These are phyloP conservation scores for Saccharomyces uvarum DNA, from an alignment of 1,139 yeast genomes.

Conservation along the genomic window DNA sequence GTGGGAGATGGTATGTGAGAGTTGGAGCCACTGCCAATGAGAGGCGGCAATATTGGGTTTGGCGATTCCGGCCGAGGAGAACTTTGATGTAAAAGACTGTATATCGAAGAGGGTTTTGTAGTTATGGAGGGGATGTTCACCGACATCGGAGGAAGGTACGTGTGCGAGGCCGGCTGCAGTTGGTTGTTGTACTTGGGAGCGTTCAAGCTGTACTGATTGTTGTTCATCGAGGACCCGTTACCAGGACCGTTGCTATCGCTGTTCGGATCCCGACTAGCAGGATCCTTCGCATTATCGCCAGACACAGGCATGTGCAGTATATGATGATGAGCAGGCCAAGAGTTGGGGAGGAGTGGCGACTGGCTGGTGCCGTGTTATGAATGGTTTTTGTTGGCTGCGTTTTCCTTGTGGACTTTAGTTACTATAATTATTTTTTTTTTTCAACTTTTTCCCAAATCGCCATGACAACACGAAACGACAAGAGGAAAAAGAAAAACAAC, in stretches of 20 bases:
- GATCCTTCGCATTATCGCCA: neutral
- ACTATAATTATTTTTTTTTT: neutral
- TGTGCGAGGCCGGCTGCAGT: neutral
- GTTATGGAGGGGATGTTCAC: neutral
- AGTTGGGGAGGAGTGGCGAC: neutral
- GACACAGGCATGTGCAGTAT: neutral
- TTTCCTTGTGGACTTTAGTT: neutral
- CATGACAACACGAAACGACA: conserved; percentile 1
- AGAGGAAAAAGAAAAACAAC: neutral
- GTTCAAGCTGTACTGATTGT: neutral
- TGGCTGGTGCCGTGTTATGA: neutral
- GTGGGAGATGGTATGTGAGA: neutral
- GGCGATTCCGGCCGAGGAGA: neutral
- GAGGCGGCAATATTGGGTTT: neutral
- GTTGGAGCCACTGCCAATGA: neutral
- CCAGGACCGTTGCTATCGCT: neutral
- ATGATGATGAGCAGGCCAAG: neutral
- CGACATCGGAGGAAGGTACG: neutral
- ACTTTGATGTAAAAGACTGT: neutral
- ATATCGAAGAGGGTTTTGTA: neutral
- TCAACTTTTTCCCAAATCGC: conserved; percentile 1
- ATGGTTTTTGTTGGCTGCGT: neutral
- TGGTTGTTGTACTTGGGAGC: neutral
- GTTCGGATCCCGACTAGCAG: neutral
- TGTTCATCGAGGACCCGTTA: neutral